A percentile compares a stretch with the other conserved stretches of the same genome.
phyloP scores from a whole-genome alignment of 2,329 filamentous ascomycete species.

The Fusarium piperis region DNA sequence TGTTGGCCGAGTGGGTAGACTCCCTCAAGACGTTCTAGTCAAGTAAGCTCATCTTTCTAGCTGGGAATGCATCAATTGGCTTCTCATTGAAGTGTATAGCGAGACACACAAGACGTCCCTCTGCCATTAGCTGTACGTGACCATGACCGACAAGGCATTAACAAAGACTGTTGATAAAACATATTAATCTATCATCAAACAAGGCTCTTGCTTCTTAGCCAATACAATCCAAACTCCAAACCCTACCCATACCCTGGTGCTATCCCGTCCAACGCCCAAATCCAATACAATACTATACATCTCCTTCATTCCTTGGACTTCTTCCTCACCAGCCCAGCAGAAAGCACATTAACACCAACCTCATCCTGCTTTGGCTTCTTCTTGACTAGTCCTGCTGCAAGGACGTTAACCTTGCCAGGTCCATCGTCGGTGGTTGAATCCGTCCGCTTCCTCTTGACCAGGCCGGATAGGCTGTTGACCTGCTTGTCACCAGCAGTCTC shows the following conservation, averaged over 20 bases:
- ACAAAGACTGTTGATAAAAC: background rate
- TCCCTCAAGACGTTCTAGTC: background rate
- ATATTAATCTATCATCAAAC: background rate
- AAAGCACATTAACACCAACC: constrained; percentile 58
- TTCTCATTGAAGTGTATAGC: background rate
- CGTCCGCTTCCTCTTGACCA: constrained; percentile 60
- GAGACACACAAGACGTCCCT: background rate
- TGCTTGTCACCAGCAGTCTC: constrained; percentile 13
- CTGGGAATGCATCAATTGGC: background rate
- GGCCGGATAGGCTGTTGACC: constrained; percentile 59
- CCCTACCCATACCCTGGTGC: background rate
- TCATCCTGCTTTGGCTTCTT: constrained; percentile 62
- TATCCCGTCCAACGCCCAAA: constrained; percentile 12
- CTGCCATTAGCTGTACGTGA: background rate
- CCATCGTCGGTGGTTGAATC: constrained; percentile 35
- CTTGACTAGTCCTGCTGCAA: constrained; percentile 58
- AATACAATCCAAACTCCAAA: constrained; percentile 31
- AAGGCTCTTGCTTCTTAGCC: background rate
- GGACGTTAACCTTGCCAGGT: constrained; percentile 54
- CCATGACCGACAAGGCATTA: background rate
- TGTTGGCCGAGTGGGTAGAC: background rate
- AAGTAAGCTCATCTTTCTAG: background rate
- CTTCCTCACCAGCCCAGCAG: constrained; percentile 62
- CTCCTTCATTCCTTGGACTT: constrained; percentile 58
- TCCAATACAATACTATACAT: background rate